Conservation (phyloP, 2,329 filamentous ascomycete species). For the Malbranchea zuffiana region DNA sequence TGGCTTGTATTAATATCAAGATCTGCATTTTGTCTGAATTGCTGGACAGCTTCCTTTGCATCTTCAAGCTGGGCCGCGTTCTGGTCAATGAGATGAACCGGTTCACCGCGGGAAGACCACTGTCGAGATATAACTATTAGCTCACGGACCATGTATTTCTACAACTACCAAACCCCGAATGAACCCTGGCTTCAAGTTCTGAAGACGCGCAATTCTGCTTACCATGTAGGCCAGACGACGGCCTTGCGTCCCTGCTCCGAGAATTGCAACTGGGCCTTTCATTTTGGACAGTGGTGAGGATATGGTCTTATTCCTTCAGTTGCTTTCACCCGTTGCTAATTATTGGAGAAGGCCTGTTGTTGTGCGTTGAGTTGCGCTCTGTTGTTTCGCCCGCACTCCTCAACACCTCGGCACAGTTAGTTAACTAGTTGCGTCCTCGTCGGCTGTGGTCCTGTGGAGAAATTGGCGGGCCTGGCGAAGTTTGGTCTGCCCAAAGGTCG, state of each 20-base stretch:
- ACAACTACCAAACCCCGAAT: neutral
- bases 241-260: conserved; percentile 29
- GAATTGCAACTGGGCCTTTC: conserved; percentile 15
- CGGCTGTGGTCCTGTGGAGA: too few relatives aligned
- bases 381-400: too few relatives aligned
- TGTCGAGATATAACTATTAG: conserved; percentile 7
- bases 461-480: too few relatives aligned
- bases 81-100: conserved; percentile 25
- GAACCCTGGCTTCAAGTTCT: too few relatives aligned
- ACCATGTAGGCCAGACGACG: conserved; percentile 30
- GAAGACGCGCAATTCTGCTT: conserved; percentile 10
- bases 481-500: too few relatives aligned
- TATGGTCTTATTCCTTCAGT: too few relatives aligned
- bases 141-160: neutral
- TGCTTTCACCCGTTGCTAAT: too few relatives aligned
- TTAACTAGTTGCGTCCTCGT: too few relatives aligned
- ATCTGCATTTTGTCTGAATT: conserved; percentile 16
- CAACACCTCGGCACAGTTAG: too few relatives aligned
- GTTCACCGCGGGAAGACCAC: conserved; percentile 27
- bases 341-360: too few relatives aligned
- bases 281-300: too few relatives aligned
- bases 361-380: too few relatives aligned
- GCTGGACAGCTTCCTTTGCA: conserved; percentile 21
- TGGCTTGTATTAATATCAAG: neutral
- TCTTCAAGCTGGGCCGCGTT: conserved; percentile 22